A percentile compares a stretch with the other conserved stretches of the same genome.
These are phyloP conservation scores for Pleurotus eryngii DNA, from an alignment of 768 basidiomycete species.

Conservation along the genomic window DNA sequence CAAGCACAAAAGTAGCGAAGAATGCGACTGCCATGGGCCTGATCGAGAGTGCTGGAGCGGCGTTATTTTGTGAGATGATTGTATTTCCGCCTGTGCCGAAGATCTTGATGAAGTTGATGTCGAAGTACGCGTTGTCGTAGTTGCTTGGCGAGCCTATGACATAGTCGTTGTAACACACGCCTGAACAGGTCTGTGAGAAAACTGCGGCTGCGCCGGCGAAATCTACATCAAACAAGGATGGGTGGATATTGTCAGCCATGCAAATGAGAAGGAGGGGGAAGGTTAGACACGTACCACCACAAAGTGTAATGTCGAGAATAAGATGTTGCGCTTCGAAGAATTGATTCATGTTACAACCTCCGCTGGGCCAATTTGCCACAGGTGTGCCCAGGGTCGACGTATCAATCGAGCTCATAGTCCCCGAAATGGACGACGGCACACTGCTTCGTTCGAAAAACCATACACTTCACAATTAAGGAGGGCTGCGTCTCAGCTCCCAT, in stretches of 20 bases:
- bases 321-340: constrained; percentile 65
- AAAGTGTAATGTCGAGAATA: constrained; percentile 73
- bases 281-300: constrained; percentile 46
- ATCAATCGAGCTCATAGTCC: constrained; percentile 48
- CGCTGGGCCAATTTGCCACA: constrained; percentile 62
- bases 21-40: too few relatives aligned
- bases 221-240: constrained; percentile 20
- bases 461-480: constrained; percentile 30
- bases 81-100: constrained; percentile 34
- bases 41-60: too few relatives aligned
- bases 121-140: constrained; percentile 70
- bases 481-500: too few relatives aligned
- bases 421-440: constrained; percentile 46
- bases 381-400: constrained; percentile 63
- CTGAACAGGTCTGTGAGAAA: constrained; percentile 60
- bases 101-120: constrained; percentile 58
- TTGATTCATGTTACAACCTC: constrained; percentile 46
- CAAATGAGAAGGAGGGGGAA: neutral
- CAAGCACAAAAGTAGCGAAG: too few relatives aligned
- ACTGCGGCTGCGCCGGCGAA: constrained; percentile 50
- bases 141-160: constrained; percentile 60
- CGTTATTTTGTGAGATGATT: constrained; percentile 11
- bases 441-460: constrained; percentile 62
- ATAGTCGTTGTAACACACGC: constrained; percentile 68
- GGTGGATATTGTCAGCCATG: neutral